Evolutionary conservation across 768 basidiomycete genomes (phyloP).

Genomic region (Suillus americanus): DNA sequence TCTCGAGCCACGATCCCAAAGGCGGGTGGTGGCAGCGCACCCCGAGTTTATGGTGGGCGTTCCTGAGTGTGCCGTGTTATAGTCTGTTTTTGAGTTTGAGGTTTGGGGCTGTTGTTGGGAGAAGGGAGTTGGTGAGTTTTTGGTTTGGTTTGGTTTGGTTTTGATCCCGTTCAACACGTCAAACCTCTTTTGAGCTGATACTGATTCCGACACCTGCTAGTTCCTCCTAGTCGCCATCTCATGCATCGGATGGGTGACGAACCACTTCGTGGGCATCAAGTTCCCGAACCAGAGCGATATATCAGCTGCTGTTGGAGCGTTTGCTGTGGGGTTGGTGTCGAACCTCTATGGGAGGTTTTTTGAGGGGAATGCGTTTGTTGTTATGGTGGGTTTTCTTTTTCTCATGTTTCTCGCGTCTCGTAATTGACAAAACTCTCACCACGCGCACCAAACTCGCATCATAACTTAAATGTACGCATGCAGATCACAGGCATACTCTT

Average conservation of each 20-base stretch:
- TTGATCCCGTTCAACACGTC: neutral
- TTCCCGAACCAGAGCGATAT: slow-evolving; percentile 75
- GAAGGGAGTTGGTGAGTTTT: slow-evolving; percentile 52
- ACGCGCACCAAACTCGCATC: neutral
- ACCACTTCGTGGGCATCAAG: slow-evolving; percentile 58
- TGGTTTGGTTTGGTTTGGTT: neutral
- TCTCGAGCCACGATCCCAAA: slow-evolving; percentile 48
- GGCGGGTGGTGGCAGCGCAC: slow-evolving; percentile 77
- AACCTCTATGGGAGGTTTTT: slow-evolving; percentile 78
- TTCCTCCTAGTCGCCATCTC: slow-evolving; percentile 57
- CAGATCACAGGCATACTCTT: slow-evolving; percentile 78
- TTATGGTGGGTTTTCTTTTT: slow-evolving; percentile 55
- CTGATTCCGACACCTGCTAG: slow-evolving; percentile 5
- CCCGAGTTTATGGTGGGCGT: slow-evolving; percentile 73
- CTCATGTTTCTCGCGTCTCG: neutral
- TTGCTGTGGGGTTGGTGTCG: slow-evolving; percentile 77
- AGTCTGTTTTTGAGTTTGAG: slow-evolving; percentile 65
- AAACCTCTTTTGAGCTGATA: neutral
- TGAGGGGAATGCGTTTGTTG: slow-evolving; percentile 73
- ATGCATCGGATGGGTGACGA: slow-evolving; percentile 74
- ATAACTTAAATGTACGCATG: neutral
- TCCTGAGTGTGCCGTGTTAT: slow-evolving; percentile 70
- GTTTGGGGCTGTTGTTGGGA: slow-evolving; percentile 57
- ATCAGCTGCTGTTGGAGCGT: slow-evolving; percentile 77
- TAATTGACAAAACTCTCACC: neutral